A percentile compares a stretch with the other conserved stretches of the same genome.
These are phyloP conservation scores for Dactylellina sp. DNA, from an alignment of 2,329 filamentous ascomycete genomes.

Conservation along the genomic window DNA sequence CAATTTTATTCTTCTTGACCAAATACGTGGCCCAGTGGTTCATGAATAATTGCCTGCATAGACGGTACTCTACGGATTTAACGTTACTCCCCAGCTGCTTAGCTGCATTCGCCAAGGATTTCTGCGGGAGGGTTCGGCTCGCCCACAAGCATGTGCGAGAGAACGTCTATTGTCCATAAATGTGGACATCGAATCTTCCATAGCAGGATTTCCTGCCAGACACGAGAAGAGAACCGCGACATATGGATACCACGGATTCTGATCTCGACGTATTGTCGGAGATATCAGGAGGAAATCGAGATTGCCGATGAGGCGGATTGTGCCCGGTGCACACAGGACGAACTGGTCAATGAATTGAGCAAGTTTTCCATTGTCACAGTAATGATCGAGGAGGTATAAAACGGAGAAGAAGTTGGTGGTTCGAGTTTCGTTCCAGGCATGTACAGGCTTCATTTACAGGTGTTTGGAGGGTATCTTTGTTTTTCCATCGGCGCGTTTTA, in stretches of 20 bases:
- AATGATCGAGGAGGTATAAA: slow-evolving; percentile 9
- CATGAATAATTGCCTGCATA: too few relatives aligned
- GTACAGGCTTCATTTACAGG: too few relatives aligned
- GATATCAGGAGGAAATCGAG: slow-evolving; percentile 20
- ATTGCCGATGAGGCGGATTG: not conserved
- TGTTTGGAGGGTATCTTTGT: too few relatives aligned
- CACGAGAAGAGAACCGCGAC: slow-evolving; percentile 3
- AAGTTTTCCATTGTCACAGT: slow-evolving; percentile 5
- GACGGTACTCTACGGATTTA: too few relatives aligned
- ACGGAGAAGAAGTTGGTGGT: not conserved
- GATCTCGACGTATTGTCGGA: not conserved
- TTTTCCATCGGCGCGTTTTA: too few relatives aligned
- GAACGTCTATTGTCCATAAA: slow-evolving; percentile 22
- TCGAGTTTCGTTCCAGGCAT: too few relatives aligned
- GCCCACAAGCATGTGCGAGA: slow-evolving; percentile 25
- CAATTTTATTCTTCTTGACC: too few relatives aligned
- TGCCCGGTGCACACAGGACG: not conserved
- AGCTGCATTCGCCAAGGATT: too few relatives aligned
- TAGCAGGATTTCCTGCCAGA: slow-evolving; percentile 28
- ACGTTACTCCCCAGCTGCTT: not conserved
- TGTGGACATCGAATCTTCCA: slow-evolving; percentile 20
- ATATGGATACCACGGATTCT: not conserved
- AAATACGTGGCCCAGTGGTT: too few relatives aligned
- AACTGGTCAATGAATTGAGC: not conserved
- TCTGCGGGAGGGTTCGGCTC: too few relatives aligned